Percentiles rank a stretch among this genome's conserved stretches.
phyloP scores from a whole-genome alignment of 352 stramenopile species.

The Globisporangium mamillatum region DNA sequence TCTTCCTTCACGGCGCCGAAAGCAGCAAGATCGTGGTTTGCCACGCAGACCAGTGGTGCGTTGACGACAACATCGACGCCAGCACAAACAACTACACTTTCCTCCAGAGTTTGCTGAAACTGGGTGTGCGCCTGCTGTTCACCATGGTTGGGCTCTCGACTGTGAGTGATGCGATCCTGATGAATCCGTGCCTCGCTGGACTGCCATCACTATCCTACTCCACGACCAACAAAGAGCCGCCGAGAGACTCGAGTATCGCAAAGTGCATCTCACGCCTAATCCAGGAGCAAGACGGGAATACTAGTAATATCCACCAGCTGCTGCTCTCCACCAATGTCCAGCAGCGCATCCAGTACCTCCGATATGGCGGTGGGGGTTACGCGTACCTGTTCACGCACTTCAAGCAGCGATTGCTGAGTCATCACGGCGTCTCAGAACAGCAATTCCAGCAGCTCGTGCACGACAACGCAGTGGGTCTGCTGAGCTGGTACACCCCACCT shows the following conservation, averaged over 20 bases:
- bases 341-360: conserved; percentile 66
- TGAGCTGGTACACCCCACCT: conserved; percentile 65
- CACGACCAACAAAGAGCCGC: conserved; percentile 22
- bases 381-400: conserved; percentile 55
- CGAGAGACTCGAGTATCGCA: conserved; percentile 40
- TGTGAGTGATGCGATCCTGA: conserved; percentile 47
- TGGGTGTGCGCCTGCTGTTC: conserved; percentile 56
- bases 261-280: conserved; percentile 35
- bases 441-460: conserved; percentile 47
- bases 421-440: conserved; percentile 26
- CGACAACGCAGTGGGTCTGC: conserved; percentile 40
- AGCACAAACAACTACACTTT: conserved; percentile 23
- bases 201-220: neutral
- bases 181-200: conserved; percentile 30
- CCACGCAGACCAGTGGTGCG: conserved; percentile 67
- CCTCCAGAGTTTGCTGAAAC: conserved; percentile 34
- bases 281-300: conserved; percentile 11
- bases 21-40: conserved; percentile 60
- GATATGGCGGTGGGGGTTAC: conserved; percentile 71
- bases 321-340: conserved; percentile 64
- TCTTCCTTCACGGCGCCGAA: conserved; percentile 36
- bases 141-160: conserved; percentile 59
- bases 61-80: conserved; percentile 5
- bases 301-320: conserved; percentile 27
- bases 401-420: conserved; percentile 29